Evolutionary conservation across 208 protist genomes (phyloP).

Genomic region (Leishmania turanica): DNA sequence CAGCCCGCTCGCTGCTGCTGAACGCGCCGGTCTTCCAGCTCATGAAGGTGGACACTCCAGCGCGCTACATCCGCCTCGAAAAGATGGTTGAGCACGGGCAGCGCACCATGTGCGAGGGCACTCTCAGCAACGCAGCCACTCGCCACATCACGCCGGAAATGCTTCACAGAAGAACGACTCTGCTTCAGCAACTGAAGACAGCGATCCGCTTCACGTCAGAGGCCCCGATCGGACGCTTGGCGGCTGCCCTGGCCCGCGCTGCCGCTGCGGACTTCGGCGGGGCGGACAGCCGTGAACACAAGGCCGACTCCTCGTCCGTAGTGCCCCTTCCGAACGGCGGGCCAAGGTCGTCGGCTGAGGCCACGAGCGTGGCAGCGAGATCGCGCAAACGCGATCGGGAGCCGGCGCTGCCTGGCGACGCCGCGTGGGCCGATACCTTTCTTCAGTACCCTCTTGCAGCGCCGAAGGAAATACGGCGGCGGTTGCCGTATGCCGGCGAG

Average conservation of each 20-base stretch:
- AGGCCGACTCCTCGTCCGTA: background rate
- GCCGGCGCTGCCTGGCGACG: slow-evolving; percentile 1
- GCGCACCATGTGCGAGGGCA: slow-evolving; percentile 14
- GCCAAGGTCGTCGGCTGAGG: background rate
- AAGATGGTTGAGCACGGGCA: slow-evolving; percentile 50
- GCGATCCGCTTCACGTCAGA: slow-evolving; percentile 55
- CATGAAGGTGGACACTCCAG: slow-evolving; percentile 49
- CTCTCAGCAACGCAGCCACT: background rate
- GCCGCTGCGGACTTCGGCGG: slow-evolving; percentile 1
- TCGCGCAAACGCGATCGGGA: slow-evolving; percentile 23
- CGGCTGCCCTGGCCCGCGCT: slow-evolving; percentile 39
- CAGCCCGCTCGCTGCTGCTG: slow-evolving; percentile 70
- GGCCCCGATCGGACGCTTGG: slow-evolving; percentile 52
- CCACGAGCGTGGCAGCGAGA: background rate
- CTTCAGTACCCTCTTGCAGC: slow-evolving; percentile 38
- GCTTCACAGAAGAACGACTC: slow-evolving; percentile 37
- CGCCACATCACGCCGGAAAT: slow-evolving; percentile 35
- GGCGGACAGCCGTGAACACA: background rate
- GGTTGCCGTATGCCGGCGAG: slow-evolving; percentile 39
- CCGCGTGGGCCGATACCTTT: slow-evolving; percentile 33
- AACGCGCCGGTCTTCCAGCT: slow-evolving; percentile 74
- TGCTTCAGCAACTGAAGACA: slow-evolving; percentile 53
- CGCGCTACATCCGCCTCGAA: slow-evolving; percentile 70
- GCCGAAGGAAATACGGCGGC: slow-evolving; percentile 34
- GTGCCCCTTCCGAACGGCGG: background rate